Conservation (phyloP, 2,329 filamentous ascomycete genomes). For the Chrysoporthe deuterocubensis region DNA sequence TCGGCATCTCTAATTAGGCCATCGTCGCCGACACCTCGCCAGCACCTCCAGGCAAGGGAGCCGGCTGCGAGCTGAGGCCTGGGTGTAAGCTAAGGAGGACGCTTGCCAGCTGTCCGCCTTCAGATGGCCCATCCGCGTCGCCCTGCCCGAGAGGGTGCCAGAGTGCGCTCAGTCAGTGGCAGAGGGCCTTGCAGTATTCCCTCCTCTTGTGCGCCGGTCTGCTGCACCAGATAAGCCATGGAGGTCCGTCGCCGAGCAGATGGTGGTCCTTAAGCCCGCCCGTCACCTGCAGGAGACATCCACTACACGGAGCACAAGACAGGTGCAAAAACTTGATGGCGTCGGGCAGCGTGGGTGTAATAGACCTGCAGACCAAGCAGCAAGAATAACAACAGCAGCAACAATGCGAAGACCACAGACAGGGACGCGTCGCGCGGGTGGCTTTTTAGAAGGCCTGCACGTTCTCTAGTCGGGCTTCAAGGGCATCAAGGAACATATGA, state of each 20-base stretch:
- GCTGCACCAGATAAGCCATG: not conserved
- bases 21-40: too few species aligned
- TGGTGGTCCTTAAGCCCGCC: not conserved
- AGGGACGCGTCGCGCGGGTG: too few species aligned
- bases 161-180: not conserved
- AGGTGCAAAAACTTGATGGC: not conserved
- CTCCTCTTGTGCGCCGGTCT: not conserved
- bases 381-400: too few species aligned
- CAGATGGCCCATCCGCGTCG: not conserved
- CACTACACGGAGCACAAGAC: not conserved
- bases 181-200: not conserved
- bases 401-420: too few species aligned
- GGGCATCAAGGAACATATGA: not conserved
- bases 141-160: not conserved
- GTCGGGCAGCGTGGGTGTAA: too few species aligned
- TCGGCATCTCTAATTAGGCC: too few species aligned
- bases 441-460: not conserved
- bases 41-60: not conserved
- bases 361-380: too few species aligned
- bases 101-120: conserved; percentile 1
- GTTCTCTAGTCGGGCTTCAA: not conserved
- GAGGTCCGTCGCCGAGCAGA: not conserved
- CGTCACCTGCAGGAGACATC: not conserved
- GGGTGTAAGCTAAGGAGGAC: not conserved
- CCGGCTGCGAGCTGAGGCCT: not conserved